phyloP scores from a whole-genome alignment of 2,329 filamentous ascomycete genomes.

The Xylariaceae sp. region DNA sequence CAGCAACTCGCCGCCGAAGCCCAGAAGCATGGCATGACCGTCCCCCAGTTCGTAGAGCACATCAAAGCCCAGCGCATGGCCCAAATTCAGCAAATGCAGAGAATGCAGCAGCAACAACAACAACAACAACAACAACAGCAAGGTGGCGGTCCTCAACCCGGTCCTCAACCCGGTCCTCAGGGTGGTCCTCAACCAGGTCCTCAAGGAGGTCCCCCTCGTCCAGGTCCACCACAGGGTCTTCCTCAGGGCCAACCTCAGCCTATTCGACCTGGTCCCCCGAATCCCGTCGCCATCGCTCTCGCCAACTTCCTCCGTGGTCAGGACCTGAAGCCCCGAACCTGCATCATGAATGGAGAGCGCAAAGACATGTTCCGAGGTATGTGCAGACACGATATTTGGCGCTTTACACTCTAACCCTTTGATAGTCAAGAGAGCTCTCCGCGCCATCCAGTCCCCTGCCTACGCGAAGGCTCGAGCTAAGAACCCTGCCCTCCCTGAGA shows the following conservation, averaged over 20 bases:
- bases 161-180: conserved; percentile 7
- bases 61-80: conserved; percentile 57
- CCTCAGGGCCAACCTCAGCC: conserved; percentile 53
- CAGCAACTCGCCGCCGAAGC: conserved; percentile 79
- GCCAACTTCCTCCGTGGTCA: conserved; percentile 83
- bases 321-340: conserved; percentile 83
- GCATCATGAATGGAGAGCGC: conserved; percentile 90
- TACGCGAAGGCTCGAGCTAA: conserved; percentile 88
- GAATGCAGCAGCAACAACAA: conserved; percentile 43
- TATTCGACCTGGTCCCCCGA: conserved; percentile 74
- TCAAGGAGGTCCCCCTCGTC: conserved; percentile 6
- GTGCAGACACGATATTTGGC: conserved; percentile 15
- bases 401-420: conserved; percentile 5
- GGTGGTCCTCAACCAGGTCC: conserved; percentile 6
- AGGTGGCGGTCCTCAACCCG: not conserved
- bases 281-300: conserved; percentile 82
- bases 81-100: conserved; percentile 38
- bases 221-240: conserved; percentile 18
- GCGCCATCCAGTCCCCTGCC: conserved; percentile 80
- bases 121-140: conserved; percentile 33
- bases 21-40: conserved; percentile 75
- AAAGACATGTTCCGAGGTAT: conserved; percentile 97
- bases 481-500: conserved; percentile 82
- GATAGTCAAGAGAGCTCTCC: conserved; percentile 89
- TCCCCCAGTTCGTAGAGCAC: conserved; percentile 76